Conservation (phyloP, 2,329 filamentous ascomycete species). For the Stemphylium beticola region DNA sequence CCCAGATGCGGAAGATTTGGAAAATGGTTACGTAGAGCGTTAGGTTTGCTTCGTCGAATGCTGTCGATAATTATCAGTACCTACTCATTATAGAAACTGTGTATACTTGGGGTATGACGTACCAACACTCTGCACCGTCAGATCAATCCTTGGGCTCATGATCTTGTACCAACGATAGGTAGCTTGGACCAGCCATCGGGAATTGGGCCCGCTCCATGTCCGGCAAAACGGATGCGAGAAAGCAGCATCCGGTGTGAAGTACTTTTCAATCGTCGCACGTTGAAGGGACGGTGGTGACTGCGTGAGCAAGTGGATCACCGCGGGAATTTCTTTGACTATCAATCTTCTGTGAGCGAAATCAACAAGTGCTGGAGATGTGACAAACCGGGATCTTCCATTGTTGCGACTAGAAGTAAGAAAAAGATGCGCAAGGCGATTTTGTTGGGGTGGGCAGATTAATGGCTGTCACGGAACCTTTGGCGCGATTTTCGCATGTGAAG, state of each 20-base stretch:
- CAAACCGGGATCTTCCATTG: slow-evolving; percentile 41
- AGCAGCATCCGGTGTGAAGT: slow-evolving; percentile 73
- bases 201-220: slow-evolving; percentile 66
- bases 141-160: slow-evolving; percentile 73
- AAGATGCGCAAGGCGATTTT: neutral
- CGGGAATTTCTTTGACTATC: slow-evolving; percentile 64
- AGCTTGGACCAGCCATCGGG: slow-evolving; percentile 68
- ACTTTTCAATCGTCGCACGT: slow-evolving; percentile 68
- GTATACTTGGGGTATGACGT: slow-evolving; percentile 18
- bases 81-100: no score
- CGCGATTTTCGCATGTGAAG: slow-evolving; percentile 15
- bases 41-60: slow-evolving; percentile 69
- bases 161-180: slow-evolving; percentile 81
- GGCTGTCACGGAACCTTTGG: neutral
- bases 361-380: neutral
- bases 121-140: slow-evolving; percentile 69
- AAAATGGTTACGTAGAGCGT: slow-evolving; percentile 76
- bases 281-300: slow-evolving; percentile 72
- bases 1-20: slow-evolving; percentile 79
- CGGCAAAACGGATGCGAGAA: slow-evolving; percentile 82
- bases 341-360: neutral
- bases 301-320: slow-evolving; percentile 71
- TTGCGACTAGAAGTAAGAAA: neutral
- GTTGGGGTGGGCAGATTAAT: neutral
- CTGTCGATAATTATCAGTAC: slow-evolving; percentile 47